These are phyloP conservation scores for Venturia aucupariae DNA, from an alignment of 2,329 filamentous ascomycete species.

Conservation along the genomic window DNA sequence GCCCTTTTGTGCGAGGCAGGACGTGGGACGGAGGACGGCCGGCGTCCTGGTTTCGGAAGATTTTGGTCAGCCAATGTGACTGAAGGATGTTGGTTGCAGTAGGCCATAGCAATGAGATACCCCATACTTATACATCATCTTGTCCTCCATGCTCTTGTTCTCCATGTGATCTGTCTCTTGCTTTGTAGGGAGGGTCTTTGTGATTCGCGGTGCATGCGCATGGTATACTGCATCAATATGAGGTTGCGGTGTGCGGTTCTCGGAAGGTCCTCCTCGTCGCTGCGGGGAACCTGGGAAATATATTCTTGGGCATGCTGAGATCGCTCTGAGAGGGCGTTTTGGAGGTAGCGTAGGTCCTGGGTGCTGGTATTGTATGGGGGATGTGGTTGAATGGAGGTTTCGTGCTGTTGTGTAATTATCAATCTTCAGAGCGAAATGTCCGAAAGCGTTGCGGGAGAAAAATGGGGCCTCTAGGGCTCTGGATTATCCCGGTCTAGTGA, in stretches of 20 bases:
- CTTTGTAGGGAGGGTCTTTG: not conserved
- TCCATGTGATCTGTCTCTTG: not conserved
- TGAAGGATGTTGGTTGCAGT: not conserved
- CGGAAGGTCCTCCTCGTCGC: not conserved
- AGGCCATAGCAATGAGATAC: slow-evolving; percentile 6
- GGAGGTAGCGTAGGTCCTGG: not conserved
- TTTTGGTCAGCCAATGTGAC: not conserved
- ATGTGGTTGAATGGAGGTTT: not conserved
- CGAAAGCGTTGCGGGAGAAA: not conserved
- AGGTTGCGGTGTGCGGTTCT: not conserved
- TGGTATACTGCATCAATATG: not conserved
- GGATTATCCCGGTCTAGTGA: too few species aligned
- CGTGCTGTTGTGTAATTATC: not conserved
- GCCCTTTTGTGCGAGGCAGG: not conserved
- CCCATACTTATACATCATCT: not conserved
- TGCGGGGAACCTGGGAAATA: not conserved
- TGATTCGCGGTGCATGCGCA: not conserved
- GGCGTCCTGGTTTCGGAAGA: not conserved
- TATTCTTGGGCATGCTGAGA: not conserved
- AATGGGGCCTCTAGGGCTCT: not conserved
- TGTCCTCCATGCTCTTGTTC: not conserved
- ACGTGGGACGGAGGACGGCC: not conserved
- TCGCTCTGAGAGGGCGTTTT: not conserved
- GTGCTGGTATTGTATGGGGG: not conserved
- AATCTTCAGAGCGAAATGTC: not conserved